phyloP scores from a whole-genome alignment of 805 yeast genomes.

The Zygoascus flipseniorum region DNA sequence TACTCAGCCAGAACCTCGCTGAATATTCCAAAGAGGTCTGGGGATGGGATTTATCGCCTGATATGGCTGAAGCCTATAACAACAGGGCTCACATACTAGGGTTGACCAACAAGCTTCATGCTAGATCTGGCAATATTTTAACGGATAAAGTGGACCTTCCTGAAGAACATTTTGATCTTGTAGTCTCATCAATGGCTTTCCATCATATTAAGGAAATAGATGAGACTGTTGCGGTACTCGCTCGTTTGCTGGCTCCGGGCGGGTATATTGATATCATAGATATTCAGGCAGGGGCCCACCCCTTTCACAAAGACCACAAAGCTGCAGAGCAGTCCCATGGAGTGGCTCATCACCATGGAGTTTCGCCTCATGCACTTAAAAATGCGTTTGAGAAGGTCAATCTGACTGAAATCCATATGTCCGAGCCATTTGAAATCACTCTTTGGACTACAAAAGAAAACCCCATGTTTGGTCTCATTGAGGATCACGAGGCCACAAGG shows the following conservation, averaged over 20 bases:
- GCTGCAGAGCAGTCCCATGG: constrained; percentile 10
- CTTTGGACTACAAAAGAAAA: constrained; percentile 9
- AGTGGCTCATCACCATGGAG: constrained; percentile 10
- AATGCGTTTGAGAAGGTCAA: constrained; percentile 7
- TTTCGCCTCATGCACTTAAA: neutral
- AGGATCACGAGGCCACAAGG: neutral
- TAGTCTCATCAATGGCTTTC: constrained; percentile 19
- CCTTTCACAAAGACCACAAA: constrained; percentile 3
- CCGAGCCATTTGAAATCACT: constrained; percentile 4
- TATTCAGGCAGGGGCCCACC: constrained; percentile 1
- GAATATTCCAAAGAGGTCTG: constrained; percentile 13
- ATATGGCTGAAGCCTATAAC: constrained; percentile 18
- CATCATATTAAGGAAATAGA: constrained; percentile 19
- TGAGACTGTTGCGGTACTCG: constrained; percentile 9
- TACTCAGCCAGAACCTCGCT: constrained; percentile 15
- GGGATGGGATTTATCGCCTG: constrained; percentile 20
- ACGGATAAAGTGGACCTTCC: constrained; percentile 4
- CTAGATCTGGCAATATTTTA: constrained; percentile 13
- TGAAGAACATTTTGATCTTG: constrained; percentile 14
- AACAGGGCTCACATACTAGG: constrained; percentile 16
- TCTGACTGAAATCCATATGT: constrained; percentile 1
- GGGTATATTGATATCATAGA: constrained; percentile 17
- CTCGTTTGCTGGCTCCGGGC: constrained; percentile 8
- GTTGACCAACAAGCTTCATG: constrained; percentile 14
- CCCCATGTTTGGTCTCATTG: neutral